Evolutionary conservation across 805 yeast genomes (phyloP), one percentile per base, ranked within the genome.

Genomic region (Wickerhamiella hasegawae): DNA sequence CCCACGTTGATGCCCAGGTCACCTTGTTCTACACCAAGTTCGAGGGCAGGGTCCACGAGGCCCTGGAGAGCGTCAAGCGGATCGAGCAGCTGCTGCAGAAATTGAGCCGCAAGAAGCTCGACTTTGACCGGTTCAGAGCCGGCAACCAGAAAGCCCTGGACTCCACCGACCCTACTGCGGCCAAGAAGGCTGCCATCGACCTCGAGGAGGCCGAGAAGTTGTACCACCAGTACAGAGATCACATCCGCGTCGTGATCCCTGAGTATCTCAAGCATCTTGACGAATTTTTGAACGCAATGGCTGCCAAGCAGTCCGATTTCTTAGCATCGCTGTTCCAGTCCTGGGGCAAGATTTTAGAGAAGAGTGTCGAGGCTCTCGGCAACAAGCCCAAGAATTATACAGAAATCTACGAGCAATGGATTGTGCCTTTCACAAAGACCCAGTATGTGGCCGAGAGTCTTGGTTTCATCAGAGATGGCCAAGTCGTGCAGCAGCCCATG

Each of bases 21-120:
- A 23, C 6, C 6, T 11, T 40, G 34, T 45, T 57, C 3, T 45
- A 53, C 15, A 33, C 28, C 18, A 45, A 45, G 29, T 51, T 51
- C 37, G 40, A 45, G 8, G 53, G 37, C 16, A 38, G 45, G 18
- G 34, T 45, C 9, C 45, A 40, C 5, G 45, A 39, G 16, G 40
- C 51, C 19, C 39, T 43, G 33, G 44, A 41, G 4, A 45, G 44
- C 3, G 37, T 48, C 23, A 37, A 39, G 26, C 51, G 52, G 8
- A 36, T 49, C 9, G 46, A 45, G 30, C 52, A 54, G 40, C 47
- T 54, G 3, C 45, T 56, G 23, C 52, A 45, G 36, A 56, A 57
- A 37, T 47, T 60, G 2, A 55, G 50, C 20, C 60, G 55, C 44
- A 57, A 57, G 43, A 57, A 58, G 46, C 41, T 55, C 21, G 62